Percentiles rank a stretch among this genome's conserved stretches.
These are phyloP conservation scores for Coemansia sp. DNA, from an alignment of 192 early-diverging fungal genomes.

Conservation along the genomic window DNA sequence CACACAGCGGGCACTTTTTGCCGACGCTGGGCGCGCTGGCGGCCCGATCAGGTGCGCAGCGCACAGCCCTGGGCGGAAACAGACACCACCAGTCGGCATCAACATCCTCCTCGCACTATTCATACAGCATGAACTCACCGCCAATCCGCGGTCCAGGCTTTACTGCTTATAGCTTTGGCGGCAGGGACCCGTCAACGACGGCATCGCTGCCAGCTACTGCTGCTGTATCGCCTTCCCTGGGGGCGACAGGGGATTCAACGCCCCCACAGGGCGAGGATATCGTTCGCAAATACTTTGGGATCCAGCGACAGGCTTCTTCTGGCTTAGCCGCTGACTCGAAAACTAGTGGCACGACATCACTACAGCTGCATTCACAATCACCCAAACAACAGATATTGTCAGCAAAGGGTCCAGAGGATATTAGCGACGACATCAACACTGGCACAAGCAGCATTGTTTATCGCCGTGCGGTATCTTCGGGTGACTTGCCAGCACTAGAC, in stretches of 20 bases:
- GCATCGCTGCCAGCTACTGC: constrained; percentile 15
- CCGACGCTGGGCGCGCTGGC: constrained; percentile 26
- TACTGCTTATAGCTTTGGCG: constrained; percentile 10
- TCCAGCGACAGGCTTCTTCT: constrained; percentile 20
- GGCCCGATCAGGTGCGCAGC: constrained; percentile 1
- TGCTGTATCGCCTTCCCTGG: constrained; percentile 4
- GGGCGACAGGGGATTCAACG: constrained; percentile 6
- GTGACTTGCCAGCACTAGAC: constrained; percentile 51
- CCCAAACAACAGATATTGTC: constrained; percentile 4
- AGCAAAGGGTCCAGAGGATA: background rate
- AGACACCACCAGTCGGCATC: constrained; percentile 45
- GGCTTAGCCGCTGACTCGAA: constrained; percentile 1
- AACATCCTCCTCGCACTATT: constrained; percentile 46
- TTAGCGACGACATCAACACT: constrained; percentile 3
- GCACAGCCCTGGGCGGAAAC: constrained; percentile 9
- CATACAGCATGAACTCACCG: constrained; percentile 31
- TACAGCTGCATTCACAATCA: constrained; percentile 1
- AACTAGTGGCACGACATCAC: background rate
- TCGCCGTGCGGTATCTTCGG: constrained; percentile 52
- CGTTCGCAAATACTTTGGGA: constrained; percentile 53
- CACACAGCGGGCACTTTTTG: constrained; percentile 28
- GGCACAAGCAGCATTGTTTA: constrained; percentile 33
- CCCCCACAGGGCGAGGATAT: constrained; percentile 42
- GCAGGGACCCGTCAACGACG: constrained; percentile 16
- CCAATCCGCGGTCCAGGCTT: constrained; percentile 19